Percentiles rank a stretch among this genome's conserved stretches.
phyloP scores from a whole-genome alignment of 371 early-diverging fungal species.

The Chytridiales sp. region DNA sequence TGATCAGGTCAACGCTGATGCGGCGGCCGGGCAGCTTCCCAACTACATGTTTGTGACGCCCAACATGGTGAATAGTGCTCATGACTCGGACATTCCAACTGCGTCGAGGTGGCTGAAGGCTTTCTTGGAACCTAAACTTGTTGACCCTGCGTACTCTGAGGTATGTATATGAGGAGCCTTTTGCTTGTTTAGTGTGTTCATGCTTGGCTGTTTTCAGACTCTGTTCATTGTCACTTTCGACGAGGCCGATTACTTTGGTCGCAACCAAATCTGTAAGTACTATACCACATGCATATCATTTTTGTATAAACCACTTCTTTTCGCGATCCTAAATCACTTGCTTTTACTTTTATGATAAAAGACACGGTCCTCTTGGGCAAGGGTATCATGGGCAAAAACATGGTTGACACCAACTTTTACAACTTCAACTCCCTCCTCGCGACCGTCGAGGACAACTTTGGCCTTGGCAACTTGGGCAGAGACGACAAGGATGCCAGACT shows the following conservation, averaged over 20 bases:
- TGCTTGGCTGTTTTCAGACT: slow-evolving; percentile 23
- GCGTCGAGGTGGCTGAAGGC: slow-evolving; percentile 54
- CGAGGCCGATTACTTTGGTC: slow-evolving; percentile 35
- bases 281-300: too few species aligned
- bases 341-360: slow-evolving; percentile 1
- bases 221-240: slow-evolving; percentile 60
- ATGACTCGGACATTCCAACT: slow-evolving; percentile 50
- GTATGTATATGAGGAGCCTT: slow-evolving; percentile 1
- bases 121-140: slow-evolving; percentile 53
- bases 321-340: neutral
- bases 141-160: slow-evolving; percentile 47
- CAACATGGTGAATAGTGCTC: slow-evolving; percentile 48
- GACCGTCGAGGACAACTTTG: slow-evolving; percentile 65
- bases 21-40: slow-evolving; percentile 47
- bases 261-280: too few species aligned
- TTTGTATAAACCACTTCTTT: neutral
- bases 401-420: slow-evolving; percentile 54
- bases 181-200: neutral
- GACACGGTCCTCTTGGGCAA: slow-evolving; percentile 25
- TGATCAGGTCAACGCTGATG: slow-evolving; percentile 52
- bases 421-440: slow-evolving; percentile 63
- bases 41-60: slow-evolving; percentile 61
- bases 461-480: slow-evolving; percentile 44
- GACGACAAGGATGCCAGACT: slow-evolving; percentile 16
- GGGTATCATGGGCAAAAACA: slow-evolving; percentile 26